Conservation (phyloP, 2,329 filamentous ascomycete genomes). For the Moelleriella libera region DNA sequence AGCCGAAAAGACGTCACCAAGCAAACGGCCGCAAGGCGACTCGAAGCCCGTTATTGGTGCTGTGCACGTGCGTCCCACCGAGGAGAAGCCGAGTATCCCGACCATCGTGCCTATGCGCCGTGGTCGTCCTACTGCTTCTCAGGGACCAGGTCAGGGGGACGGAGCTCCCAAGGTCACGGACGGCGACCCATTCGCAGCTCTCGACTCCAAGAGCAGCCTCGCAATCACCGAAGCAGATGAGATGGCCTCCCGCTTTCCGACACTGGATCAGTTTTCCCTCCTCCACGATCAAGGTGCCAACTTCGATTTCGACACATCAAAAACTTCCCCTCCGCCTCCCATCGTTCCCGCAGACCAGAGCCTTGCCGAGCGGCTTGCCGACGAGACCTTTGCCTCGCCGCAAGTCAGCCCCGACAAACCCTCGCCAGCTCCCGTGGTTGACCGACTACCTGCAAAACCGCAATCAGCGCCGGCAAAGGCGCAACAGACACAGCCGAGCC, state of each 20-base stretch:
- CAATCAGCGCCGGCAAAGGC: slow-evolving; percentile 19
- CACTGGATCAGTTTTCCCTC: slow-evolving; percentile 83
- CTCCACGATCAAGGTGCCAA: slow-evolving; percentile 72
- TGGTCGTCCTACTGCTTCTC: slow-evolving; percentile 45
- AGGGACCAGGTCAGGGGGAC: slow-evolving; percentile 30
- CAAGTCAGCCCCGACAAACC: slow-evolving; percentile 8
- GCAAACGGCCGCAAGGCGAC: slow-evolving; percentile 39
- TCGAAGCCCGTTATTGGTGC: slow-evolving; percentile 57
- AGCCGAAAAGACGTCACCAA: slow-evolving; percentile 14
- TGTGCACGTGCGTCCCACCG: slow-evolving; percentile 62
- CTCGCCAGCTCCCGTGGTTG: slow-evolving; percentile 15
- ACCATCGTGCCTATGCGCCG: slow-evolving; percentile 90
- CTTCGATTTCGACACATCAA: slow-evolving; percentile 63
- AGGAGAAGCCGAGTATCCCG: slow-evolving; percentile 61
- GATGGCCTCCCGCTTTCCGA: slow-evolving; percentile 73
- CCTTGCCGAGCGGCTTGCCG: slow-evolving; percentile 63
- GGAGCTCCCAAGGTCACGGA: slow-evolving; percentile 49
- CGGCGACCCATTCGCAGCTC: slow-evolving; percentile 78
- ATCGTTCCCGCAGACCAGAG: slow-evolving; percentile 41
- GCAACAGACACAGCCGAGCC: slow-evolving; percentile 30
- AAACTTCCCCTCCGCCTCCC: slow-evolving; percentile 32
- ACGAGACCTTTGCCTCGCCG: slow-evolving; percentile 62
- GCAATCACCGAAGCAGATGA: slow-evolving; percentile 51
- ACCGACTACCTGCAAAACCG: slow-evolving; percentile 19
- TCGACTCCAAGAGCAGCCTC: slow-evolving; percentile 49